Base-by-base conservation (phyloP, 2,329 filamentous ascomycete genomes). In the Ascocoryne sarcoides region DNA sequence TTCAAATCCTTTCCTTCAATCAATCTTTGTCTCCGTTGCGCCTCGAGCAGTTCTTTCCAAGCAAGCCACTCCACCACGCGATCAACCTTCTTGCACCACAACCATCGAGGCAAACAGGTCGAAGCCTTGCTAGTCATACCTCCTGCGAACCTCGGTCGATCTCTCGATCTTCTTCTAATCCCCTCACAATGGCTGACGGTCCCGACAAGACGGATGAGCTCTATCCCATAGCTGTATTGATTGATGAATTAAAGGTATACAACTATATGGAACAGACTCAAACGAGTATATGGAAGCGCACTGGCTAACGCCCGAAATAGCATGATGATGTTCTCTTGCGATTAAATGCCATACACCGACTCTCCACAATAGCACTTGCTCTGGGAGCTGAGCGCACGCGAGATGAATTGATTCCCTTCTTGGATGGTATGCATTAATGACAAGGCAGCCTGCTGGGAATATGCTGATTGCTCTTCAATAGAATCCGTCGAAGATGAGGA, bases 401-500 rank as follows among this genome's bases (percentile, higher is more conserved):
- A 64, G 90, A 98, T 60, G 92, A 98, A 73, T 79, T 98, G 61
- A 95, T 98, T 69, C 93, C 93, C 56, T 98, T 98, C 65, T 79
- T 98, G 61, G 93, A 98, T 66, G 92, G 92, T 96, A 70, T 29
- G 44, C 36, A 20, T 30, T 15, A 15, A 18, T n/a, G 4, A 16
- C 18, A 12, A 12, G 23, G 7, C 23, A 26, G 7, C 7, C 12
- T 7, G 7, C 12, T 26, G n/a, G n/a, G 15, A 16, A 26, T n/a
- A 29, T 35, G 45, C 58, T 62, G 58, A 68, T 62, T 34, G 38
- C 37, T 36, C 23, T 12, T 7, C 32, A 51, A 47, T 65, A 98
- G 92, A 98, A 68, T 96, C 92, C 38, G 90, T 98, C 57, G 92
- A 98, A 68, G 92, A 98, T 60, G 92, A 98, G 66, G 92, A 98